These are phyloP conservation scores for Pterocarpus santalinus DNA, from an alignment of 306 rosid genomes.

Conservation along the genomic window DNA sequence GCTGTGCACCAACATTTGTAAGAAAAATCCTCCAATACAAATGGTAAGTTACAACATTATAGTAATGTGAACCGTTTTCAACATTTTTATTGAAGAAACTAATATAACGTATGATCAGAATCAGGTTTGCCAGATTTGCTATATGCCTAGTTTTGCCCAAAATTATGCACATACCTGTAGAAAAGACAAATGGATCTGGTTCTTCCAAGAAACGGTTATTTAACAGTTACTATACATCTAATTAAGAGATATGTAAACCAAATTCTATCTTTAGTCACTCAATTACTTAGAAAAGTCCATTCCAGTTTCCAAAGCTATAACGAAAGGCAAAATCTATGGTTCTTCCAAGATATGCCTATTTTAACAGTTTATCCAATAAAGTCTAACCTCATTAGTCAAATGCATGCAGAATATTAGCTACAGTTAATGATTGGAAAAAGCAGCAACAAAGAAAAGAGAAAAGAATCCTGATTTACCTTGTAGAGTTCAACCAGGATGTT, in stretches of 20 bases:
- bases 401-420: neutral
- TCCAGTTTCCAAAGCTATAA: neutral
- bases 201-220: neutral
- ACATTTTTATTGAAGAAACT: neutral
- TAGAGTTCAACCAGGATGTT: slow-evolving; percentile 85
- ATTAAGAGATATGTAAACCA: neutral
- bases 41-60: neutral
- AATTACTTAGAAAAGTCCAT: neutral
- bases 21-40: neutral
- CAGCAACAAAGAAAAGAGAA: slow-evolving; percentile 11
- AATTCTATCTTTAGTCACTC: neutral
- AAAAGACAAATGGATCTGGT: neutral
- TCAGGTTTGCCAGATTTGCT: neutral
- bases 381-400: slow-evolving; percentile 6
- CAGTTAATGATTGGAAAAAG: neutral
- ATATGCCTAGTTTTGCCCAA: slow-evolving; percentile 6
- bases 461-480: slow-evolving; percentile 63
- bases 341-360: neutral
- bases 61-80: neutral
- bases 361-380: neutral
- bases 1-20: neutral
- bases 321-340: neutral
- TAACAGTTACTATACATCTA: neutral
- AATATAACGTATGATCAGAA: neutral
- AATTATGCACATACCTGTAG: neutral